These are phyloP conservation scores for Colletotrichum destructivum DNA, from an alignment of 2,329 filamentous ascomycete genomes.

Conservation along the genomic window DNA sequence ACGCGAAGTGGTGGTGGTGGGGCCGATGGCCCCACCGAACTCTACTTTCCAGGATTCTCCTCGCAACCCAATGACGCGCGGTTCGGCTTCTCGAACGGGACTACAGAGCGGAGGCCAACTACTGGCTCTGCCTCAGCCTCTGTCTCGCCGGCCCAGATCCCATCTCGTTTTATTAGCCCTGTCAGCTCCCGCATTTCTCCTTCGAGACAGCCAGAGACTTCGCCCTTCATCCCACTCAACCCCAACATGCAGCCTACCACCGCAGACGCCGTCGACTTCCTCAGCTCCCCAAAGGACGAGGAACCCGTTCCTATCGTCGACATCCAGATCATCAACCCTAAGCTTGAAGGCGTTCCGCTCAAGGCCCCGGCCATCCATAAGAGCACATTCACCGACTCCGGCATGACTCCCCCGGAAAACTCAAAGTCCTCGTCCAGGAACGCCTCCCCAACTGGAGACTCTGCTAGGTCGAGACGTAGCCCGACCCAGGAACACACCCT, in stretches of 20 bases:
- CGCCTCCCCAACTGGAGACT: slow-evolving; percentile 48
- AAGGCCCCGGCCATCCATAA: slow-evolving; percentile 68
- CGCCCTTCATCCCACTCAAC: slow-evolving; percentile 58
- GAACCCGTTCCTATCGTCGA: slow-evolving; percentile 66
- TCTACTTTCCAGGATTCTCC: slow-evolving; percentile 46
- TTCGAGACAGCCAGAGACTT: slow-evolving; percentile 52
- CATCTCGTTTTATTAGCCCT: slow-evolving; percentile 43
- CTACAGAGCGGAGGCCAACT: slow-evolving; percentile 38
- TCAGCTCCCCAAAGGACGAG: slow-evolving; percentile 52
- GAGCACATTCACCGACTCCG: slow-evolving; percentile 64
- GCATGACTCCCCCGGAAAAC: slow-evolving; percentile 45
- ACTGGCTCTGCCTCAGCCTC: slow-evolving; percentile 43
- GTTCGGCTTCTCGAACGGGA: slow-evolving; percentile 40
- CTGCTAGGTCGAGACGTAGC: slow-evolving; percentile 45
- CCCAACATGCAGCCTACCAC: slow-evolving; percentile 59
- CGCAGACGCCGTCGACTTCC: slow-evolving; percentile 54
- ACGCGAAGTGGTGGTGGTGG: slow-evolving; percentile 35
- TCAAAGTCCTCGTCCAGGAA: slow-evolving; percentile 48
- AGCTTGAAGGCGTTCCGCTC: slow-evolving; percentile 72
- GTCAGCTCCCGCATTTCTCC: slow-evolving; percentile 54
- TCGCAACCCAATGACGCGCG: slow-evolving; percentile 43
- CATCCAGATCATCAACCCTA: slow-evolving; percentile 70
- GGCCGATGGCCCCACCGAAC: slow-evolving; percentile 40
- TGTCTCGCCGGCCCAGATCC: slow-evolving; percentile 41
- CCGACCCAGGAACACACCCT: slow-evolving; percentile 61